A percentile compares a stretch with the other conserved stretches of the same genome.
Evolutionary conservation across 2,329 filamentous ascomycete genomes (phyloP).

Genomic region (Colletotrichum tabaci): DNA sequence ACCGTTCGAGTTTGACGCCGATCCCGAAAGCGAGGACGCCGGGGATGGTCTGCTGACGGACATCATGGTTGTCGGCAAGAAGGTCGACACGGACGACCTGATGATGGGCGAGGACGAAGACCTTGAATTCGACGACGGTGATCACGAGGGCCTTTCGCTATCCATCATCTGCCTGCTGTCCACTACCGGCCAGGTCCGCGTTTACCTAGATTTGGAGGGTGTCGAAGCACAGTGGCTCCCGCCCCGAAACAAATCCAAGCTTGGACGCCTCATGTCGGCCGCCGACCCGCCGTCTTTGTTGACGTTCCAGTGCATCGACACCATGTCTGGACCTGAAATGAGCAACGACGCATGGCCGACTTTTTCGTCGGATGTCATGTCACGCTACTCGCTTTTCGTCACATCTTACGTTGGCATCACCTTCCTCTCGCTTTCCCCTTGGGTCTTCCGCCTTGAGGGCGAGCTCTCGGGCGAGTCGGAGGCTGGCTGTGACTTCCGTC

Average conservation of each 20-base stretch:
- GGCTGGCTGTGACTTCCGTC: conserved; percentile 73
- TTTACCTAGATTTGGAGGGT: conserved; percentile 74
- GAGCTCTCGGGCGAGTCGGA: conserved; percentile 71
- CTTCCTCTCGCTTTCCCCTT: conserved; percentile 71
- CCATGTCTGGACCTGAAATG: conserved; percentile 68
- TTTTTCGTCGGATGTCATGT: conserved; percentile 73
- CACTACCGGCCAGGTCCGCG: conserved; percentile 71
- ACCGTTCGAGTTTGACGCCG: conserved; percentile 71
- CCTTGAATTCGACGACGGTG: conserved; percentile 68
- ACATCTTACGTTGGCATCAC: conserved; percentile 74
- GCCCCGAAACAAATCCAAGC: conserved; percentile 66
- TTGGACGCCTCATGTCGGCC: conserved; percentile 55
- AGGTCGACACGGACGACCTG: conserved; percentile 71
- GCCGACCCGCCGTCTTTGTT: conserved; percentile 65
- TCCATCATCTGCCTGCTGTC: conserved; percentile 73
- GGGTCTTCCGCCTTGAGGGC: conserved; percentile 75
- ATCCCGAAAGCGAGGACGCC: conserved; percentile 70
- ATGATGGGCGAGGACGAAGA: conserved; percentile 78
- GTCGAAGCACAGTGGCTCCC: conserved; percentile 78
- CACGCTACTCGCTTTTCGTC: conserved; percentile 74
- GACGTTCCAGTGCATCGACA: conserved; percentile 75
- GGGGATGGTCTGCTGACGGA: conserved; percentile 71
- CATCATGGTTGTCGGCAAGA: conserved; percentile 74
- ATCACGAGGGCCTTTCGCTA: conserved; percentile 73
- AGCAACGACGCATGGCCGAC: conserved; percentile 73